Base-by-base conservation (phyloP, 23 red algal species). In the Gracilaria vermiculophylla region DNA sequence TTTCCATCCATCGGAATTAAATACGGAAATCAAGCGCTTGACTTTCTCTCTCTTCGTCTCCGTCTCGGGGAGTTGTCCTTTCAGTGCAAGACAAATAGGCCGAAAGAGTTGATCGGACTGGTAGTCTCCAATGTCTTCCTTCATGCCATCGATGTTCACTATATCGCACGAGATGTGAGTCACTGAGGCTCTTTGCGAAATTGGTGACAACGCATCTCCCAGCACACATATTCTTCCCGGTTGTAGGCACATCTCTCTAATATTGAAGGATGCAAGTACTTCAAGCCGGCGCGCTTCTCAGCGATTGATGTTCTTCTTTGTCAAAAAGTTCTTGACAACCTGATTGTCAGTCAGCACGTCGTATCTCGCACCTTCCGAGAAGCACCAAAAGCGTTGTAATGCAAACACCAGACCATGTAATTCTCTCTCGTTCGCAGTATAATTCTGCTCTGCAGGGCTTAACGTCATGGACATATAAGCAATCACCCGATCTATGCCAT, bases 181-280 rank as follows among this genome's bases (percentile, higher is more conserved):
- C 35, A 73, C 6, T 37, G 10, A 7, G 23, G 33, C 23, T 8
- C 23, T 4, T 5, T n/a, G 23, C n/a, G 41, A 20, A 27, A 47
- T 73, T 29, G 44, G 75, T 17, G 52, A 79, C 10, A 57, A 28
- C 6, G 75, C 75, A 35, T 79, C 75, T 9, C 75, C 75, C 10
- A 54, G 51, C 13, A 58, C 51, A 0, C 56, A 0, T n/a, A 79
- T 0, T 24, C 51, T 53, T 17, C 51, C 75, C 21, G 0, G 17
- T 0, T 19, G 33, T 11, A 79, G 1, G 21, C 21, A 28, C 0
- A 54, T 17, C 24, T 52, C 27, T 23, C 33, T 10, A 24, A 79
- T 54, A 25, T 47, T 47, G 28, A 79, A 79, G 6, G 21, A 13
- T 7, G 47, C 41, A 9, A 79, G 23, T 9, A 53, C 17, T n/a